Evolutionary conservation across 2,329 filamentous ascomycete genomes (phyloP).

Genomic region (Alternaria consortialis): DNA sequence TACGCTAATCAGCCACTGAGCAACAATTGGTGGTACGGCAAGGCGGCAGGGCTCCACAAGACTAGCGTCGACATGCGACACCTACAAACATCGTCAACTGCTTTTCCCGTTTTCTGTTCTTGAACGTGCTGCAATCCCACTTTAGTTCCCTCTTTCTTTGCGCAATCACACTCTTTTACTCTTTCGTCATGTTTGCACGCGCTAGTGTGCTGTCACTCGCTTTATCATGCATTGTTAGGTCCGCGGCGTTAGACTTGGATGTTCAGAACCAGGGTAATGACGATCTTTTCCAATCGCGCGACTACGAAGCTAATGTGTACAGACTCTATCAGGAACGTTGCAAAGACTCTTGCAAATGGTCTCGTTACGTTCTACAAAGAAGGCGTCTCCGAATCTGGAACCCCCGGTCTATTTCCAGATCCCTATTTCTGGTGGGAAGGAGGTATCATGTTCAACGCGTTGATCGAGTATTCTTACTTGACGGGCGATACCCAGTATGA

Average conservation of each 20-base stretch:
- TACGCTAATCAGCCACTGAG: not conserved
- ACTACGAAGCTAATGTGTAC: not conserved
- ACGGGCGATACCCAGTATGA: constrained; percentile 56
- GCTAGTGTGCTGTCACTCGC: constrained; percentile 25
- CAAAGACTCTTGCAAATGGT: constrained; percentile 32
- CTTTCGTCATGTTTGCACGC: constrained; percentile 28
- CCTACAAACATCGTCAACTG: not conserved
- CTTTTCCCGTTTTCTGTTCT: not conserved
- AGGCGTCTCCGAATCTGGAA: constrained; percentile 6
- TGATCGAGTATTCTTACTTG: constrained; percentile 54
- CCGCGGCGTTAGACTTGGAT: constrained; percentile 31
- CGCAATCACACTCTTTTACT: not conserved
- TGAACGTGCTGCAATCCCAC: not conserved
- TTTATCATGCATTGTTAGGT: constrained; percentile 24
- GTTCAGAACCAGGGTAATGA: constrained; percentile 26
- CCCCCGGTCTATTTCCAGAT: constrained; percentile 31
- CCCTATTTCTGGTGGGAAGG: constrained; percentile 37
- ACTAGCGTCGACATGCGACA: not conserved
- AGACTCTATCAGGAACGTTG: constrained; percentile 38
- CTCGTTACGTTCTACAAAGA: constrained; percentile 35
- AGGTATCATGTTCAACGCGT: constrained; percentile 29
- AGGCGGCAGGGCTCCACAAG: not conserved
- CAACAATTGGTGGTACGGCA: not conserved
- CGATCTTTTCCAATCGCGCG: not conserved
- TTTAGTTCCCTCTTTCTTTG: not conserved